Percentiles rank a stretch among this genome's conserved stretches.
These are phyloP conservation scores for Macroventuria anomochaeta DNA, from an alignment of 2,329 filamentous ascomycete genomes.

Conservation along the genomic window DNA sequence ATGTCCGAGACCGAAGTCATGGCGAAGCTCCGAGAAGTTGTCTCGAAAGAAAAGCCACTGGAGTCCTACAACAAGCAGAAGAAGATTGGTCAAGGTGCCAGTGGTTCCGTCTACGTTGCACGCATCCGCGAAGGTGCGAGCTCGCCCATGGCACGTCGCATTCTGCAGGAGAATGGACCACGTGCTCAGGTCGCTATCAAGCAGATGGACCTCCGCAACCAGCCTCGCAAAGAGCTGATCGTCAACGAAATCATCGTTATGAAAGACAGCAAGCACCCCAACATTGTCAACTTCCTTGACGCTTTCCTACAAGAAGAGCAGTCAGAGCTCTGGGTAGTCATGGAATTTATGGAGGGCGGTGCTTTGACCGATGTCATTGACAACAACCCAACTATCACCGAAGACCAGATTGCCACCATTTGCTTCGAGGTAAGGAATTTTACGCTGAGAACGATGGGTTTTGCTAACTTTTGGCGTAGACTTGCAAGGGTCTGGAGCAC, in stretches of 20 bases:
- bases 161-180: slow-evolving; percentile 79
- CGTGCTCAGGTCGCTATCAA: slow-evolving; percentile 96
- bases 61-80: slow-evolving; percentile 98
- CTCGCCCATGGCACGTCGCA: slow-evolving; percentile 78
- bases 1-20: slow-evolving; percentile 98
- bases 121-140: slow-evolving; percentile 88
- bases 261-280: slow-evolving; percentile 97
- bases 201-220: slow-evolving; percentile 98
- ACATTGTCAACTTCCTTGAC: slow-evolving; percentile 99
- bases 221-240: slow-evolving; percentile 96
- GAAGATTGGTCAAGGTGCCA: slow-evolving; percentile 98
- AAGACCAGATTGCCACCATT: slow-evolving; percentile 97
- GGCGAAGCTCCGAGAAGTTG: slow-evolving; percentile 90
- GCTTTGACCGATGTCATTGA: slow-evolving; percentile 98
- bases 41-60: slow-evolving; percentile 93
- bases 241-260: slow-evolving; percentile 99
- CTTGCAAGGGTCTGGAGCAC: slow-evolving; percentile 92
- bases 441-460: background rate
- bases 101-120: slow-evolving; percentile 96
- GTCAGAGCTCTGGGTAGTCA: slow-evolving; percentile 97
- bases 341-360: slow-evolving; percentile 99
- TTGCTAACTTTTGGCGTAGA: slow-evolving; percentile 63
- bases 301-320: slow-evolving; percentile 95
- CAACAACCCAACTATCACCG: slow-evolving; percentile 91
- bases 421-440: slow-evolving; percentile 79